Evolutionary conservation across 2,329 filamentous ascomycete species (phyloP), one percentile per base, ranked within the genome.

Genomic region (Neopestalotiopsis rosae): DNA sequence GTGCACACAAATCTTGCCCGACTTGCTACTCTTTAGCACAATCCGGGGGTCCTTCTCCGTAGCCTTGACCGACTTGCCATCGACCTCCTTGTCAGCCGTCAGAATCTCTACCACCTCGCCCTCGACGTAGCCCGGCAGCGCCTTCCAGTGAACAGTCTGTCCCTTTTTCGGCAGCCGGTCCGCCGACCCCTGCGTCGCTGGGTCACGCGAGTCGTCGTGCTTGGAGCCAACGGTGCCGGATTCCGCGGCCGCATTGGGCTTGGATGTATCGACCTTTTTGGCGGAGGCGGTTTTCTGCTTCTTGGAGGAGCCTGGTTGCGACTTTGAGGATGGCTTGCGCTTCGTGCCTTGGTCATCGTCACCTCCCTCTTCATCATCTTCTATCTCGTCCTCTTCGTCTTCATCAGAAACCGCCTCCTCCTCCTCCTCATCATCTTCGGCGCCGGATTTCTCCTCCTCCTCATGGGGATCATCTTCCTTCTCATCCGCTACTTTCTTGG

Each of bases 71-170:
- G 17, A 30, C 61, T 69, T 70, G 24, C 71, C 70, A 1, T 73
- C 65, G 5, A 71, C 67, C 10, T 71, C 66, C 42, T 70, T 68
- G 1, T 56, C 32, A 20, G 59, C 17, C 13, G 28, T 62, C 32
- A 70, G 24, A 5, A 72, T 65, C 65, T 71, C 71, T 1, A 73
- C 65, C 0, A 73, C 69, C 61, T 72, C 70, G 17, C 69, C 71
- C 13, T 71, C 69, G 4, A 72, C 71, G 12, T 68, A 71, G 0
- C 71, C 69, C 1, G 66, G 68, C 42, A 70, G 59, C 1, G 69
- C 68, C 56, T 71, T 72, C 70, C 69, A 71, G 20, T 69, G 64
- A 0, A 71, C 69, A 32, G 71, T 61, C 42, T 71, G 67, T 5
- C 70, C 69, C 6, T 64, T 57, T 20, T 65, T 58, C 1, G 71